Base-by-base conservation (phyloP, 2,329 filamentous ascomycete genomes). In the Albophoma yamanashiensis region DNA sequence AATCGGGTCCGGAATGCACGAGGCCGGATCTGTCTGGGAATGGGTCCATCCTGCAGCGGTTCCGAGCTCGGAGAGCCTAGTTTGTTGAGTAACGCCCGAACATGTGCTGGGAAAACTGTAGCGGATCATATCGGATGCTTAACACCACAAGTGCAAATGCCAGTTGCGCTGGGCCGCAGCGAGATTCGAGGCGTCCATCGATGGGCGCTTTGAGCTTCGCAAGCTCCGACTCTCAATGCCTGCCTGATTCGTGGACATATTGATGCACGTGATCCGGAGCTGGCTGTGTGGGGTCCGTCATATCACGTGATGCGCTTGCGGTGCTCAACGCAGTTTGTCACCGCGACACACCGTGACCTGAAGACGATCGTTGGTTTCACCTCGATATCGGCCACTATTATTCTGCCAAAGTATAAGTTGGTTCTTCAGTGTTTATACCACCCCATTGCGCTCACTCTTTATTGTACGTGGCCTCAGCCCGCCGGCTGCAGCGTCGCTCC, bases 321-420 rank as follows among this genome's bases (percentile, higher is more conserved):
- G 31, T 55, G 50, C 50, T 55, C 50, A 6, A 55, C 50, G 50
- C 63, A 66, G 64, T 62, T 66, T 64, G 64, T 65, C 64, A 64
- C 62, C 59, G 63, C 59, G 38, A 38, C 60, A 53, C 58, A 62
- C 55, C 56, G 58, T 60, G 61, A 61, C 58, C 64, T 57, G 25
- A 50, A 62, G 59, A 60, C 61, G 60, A 57, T 57, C 56, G 60
- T 57, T 60, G 57, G 38, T 57, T 66, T 63, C 57, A 61, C 60
- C 65, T 68, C 66, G 63, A 72, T 73, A 73, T 72, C 69, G 67
- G 64, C 69, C 67, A 68, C 69, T 69, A 70, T 72, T 69, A 65
- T 72, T 75, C 70, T 70, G 69, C 68, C 62, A 63, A 70, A 74
- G 69, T 74, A 76, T 74, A 65, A 68, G 70, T 76, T 75, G 71